Base-by-base conservation (phyloP, 495 filamentous ascomycete genomes). In the Aspergillus funiculosus region DNA sequence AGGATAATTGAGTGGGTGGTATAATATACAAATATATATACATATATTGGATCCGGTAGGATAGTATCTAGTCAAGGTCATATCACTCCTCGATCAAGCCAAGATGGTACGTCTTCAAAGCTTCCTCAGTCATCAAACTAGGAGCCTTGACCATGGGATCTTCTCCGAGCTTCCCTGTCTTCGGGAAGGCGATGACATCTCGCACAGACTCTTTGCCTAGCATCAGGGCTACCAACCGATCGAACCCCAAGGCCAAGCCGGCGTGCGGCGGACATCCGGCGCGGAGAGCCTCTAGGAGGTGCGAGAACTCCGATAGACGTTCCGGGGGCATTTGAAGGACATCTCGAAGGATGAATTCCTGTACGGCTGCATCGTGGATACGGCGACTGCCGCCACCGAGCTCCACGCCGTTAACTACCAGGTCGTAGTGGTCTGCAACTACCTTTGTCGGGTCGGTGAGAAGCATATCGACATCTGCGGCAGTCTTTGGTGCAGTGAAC, bases 261-360 rank as follows among this genome's bases (percentile, higher is more conserved):
- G 92, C 91, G 64, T 98, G 92, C 1, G 92, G 92, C n/a, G 92
- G 94, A 76, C 92, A 98, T 4, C 92, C 92, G 0, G 88, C 82
- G 5, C 80, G 64, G 6, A 98, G 75, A 0, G 87, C 89, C 40
- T 86, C 76, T 6, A 97, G 72, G 2, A 98, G 73, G 62, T 96
- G 92, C 3, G 75, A 72, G 59, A 97, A 97, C 32, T 94, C 82
- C 2, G 68, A 65, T 6, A 96, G 55, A 11, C 86, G 78, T 43
- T 80, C 73, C 3, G 60, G 51, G 10, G 63, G 65, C 66, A 82
- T 73, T 57, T 82, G 79, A 19, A 98, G 74, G n/a, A 97, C 77
- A 38, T 94, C 77, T 21, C 81, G 75, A 65, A 98, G 77, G 50
- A 98, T 67, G 53, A 85, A 89, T 53, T 89, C 82, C 60, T 98